These are phyloP conservation scores for Fusarium sambucinum DNA, from an alignment of 2,329 filamentous ascomycete genomes.

Conservation along the genomic window DNA sequence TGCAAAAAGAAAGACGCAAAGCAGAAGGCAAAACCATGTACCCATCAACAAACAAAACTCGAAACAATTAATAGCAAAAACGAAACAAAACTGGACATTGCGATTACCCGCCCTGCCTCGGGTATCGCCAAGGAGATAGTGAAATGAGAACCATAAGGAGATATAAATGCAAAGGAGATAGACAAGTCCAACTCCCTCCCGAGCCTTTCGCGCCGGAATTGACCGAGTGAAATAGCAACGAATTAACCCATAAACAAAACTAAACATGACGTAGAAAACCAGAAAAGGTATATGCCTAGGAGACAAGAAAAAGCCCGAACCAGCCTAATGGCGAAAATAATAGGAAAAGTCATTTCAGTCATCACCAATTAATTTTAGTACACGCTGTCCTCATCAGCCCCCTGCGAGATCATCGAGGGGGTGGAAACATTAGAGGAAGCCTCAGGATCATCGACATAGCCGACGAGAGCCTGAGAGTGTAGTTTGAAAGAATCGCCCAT, in stretches of 20 bases:
- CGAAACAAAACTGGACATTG: constrained; percentile 43
- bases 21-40: constrained; percentile 28
- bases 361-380: constrained; percentile 68
- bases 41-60: constrained; percentile 39
- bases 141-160: constrained; percentile 46
- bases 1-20: constrained; percentile 34
- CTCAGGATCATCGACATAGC: constrained; percentile 89
- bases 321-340: constrained; percentile 49
- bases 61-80: constrained; percentile 34
- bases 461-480: constrained; percentile 92
- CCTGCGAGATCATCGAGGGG: constrained; percentile 78
- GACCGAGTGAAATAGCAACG: constrained; percentile 45
- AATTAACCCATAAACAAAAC: constrained; percentile 45
- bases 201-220: constrained; percentile 44
- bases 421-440: constrained; percentile 76
- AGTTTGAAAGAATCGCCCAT: constrained; percentile 99
- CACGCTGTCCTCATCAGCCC: constrained; percentile 77
- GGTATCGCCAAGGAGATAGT: constrained; percentile 51
- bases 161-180: constrained; percentile 45
- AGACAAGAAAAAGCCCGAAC: constrained; percentile 46
- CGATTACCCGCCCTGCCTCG: constrained; percentile 55
- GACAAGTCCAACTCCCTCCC: constrained; percentile 49
- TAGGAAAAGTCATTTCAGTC: constrained; percentile 65
- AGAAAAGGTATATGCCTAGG: constrained; percentile 52
- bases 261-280: constrained; percentile 44